A percentile compares a stretch with the other conserved stretches of the same genome.
Evolutionary conservation across 495 filamentous ascomycete species (phyloP).

Genomic region (Neurospora sublineolata): DNA sequence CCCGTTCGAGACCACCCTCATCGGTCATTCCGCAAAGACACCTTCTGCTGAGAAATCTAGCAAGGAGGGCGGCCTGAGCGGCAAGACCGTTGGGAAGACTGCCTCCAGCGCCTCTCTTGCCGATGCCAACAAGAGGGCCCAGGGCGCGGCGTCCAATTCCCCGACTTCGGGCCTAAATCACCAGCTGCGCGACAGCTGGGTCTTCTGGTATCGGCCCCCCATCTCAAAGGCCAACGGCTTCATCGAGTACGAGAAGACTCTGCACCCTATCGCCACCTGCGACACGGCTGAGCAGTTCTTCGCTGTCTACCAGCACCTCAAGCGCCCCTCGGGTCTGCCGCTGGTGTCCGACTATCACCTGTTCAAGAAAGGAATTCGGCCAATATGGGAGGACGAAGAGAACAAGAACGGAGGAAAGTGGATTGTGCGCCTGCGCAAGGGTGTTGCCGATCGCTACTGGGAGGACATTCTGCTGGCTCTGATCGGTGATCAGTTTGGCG

Average conservation of each 20-base stretch:
- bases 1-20: slow-evolving; percentile 57
- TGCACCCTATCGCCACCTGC: slow-evolving; percentile 71
- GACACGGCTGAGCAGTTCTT: slow-evolving; percentile 85
- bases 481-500: slow-evolving; percentile 88
- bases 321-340: slow-evolving; percentile 75
- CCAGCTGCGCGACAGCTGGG: slow-evolving; percentile 75
- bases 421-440: slow-evolving; percentile 92
- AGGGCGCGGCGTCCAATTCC: slow-evolving; percentile 9
- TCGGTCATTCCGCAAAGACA: slow-evolving; percentile 51
- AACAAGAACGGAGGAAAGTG: slow-evolving; percentile 96
- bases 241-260: slow-evolving; percentile 96
- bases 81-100: slow-evolving; percentile 28
- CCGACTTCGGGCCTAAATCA: slow-evolving; percentile 31
- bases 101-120: slow-evolving; percentile 30
- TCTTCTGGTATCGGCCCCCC: slow-evolving; percentile 92
- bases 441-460: slow-evolving; percentile 93
- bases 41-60: slow-evolving; percentile 47
- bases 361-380: slow-evolving; percentile 92
- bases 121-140: slow-evolving; percentile 23
- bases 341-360: slow-evolving; percentile 96
- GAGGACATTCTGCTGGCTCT: slow-evolving; percentile 88
- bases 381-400: slow-evolving; percentile 97
- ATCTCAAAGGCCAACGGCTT: slow-evolving; percentile 77
- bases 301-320: slow-evolving; percentile 81
- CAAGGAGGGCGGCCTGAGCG: slow-evolving; percentile 37